Evolutionary conservation across 2,329 filamentous ascomycete species (phyloP), one percentile per base, ranked within the genome.

Genomic region (Colletotrichum spaethianum): DNA sequence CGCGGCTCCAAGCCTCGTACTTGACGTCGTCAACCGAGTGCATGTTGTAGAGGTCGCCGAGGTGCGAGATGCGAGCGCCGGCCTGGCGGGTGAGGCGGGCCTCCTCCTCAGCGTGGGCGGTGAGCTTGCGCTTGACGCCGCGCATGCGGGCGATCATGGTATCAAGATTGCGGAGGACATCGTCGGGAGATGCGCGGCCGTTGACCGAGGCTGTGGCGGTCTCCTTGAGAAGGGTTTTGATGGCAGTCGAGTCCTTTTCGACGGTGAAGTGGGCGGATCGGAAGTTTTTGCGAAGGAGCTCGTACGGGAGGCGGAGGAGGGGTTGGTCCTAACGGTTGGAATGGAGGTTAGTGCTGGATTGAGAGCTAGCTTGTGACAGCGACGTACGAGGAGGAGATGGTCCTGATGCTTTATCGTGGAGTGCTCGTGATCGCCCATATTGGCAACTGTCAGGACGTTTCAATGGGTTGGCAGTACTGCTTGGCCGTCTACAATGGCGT

Each of bases 241-340:
- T 83, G 60, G 86, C 86, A 23, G 87, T 86, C 73, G 89, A 90
- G 76, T 93, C 91, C 79, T 92, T 92, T 79, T 96, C 93, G 80
- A 95, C 90, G 74, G 90, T 86, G 78, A 93, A 91, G 80, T 95
- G 93, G 53, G 93, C 93, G 4, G 92, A 91, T 78, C 97, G 96
- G 84, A 98, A 97, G 84, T 97, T 98, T 81, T 96, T 96, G 67
- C 95, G 93, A 28, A 97, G 92, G 69, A 98, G 93, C 81, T 98
- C 96, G 83, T 96, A 93, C 23, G 96, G 96, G 28, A 98, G 91
- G 42, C 95, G 94, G 76, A 99, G 91, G 75, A 98, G 93, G 4
- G 96, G 93, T 89, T 98, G 96, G 80, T 99, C 96, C 95, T 96
- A 75, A 28, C 36, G 61, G 46, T 61, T 65, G 46, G 40, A 40